Evolutionary conservation across 108 stramenopile species (phyloP), one percentile per base, ranked within the genome.

Genomic region (Discostella pseudostelligera): DNA sequence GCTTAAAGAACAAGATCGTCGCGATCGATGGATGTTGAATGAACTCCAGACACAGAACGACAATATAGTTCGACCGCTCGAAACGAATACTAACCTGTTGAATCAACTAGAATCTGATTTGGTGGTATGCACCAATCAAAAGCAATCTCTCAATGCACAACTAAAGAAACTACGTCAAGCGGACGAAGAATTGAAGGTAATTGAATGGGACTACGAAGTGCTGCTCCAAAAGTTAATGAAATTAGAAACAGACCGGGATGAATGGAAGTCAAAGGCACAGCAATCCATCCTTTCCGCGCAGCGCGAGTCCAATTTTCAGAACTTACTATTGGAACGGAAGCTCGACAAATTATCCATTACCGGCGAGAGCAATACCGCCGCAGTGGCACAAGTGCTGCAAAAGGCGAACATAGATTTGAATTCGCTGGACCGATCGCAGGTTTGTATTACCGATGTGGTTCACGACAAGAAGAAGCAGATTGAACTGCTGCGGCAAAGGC

Each of bases 251-350:
- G 72, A 78, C 36, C 66, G 51, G 7, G 35, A 40, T 20, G 44
- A 49, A 22, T 49, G 67, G 26, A 76, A 76, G 62, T 51, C 51
- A 36, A 69, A 24, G 19, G 56, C 51, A 40, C 59, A 65, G 42
- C 19, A 64, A 6, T 49, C 82, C 10, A 69, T 89, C 8, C 80
- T 79, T 58, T 70, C 83, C 7, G 86, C 86, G 8, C 87, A 85
- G 70, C 90, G 85, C 40, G 85, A 84, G 54, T 50, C 81, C 19
- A 86, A 83, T 13, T 90, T 90, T 77, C 55, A 85, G 51, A 85
- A 82, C 48, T 63, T 94, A 47, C 50, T 89, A 8, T 81, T 94
- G 13, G 92, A 94, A 63, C 84, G 81, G 56, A 88, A 87, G 75
- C 65, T 92, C 20, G 47, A 42, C 13, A 68, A 79, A 21, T 36